Evolutionary conservation across 208 protist genomes (phyloP), one percentile per base, ranked within the genome.

Genomic region (Borovskyia barvae): DNA sequence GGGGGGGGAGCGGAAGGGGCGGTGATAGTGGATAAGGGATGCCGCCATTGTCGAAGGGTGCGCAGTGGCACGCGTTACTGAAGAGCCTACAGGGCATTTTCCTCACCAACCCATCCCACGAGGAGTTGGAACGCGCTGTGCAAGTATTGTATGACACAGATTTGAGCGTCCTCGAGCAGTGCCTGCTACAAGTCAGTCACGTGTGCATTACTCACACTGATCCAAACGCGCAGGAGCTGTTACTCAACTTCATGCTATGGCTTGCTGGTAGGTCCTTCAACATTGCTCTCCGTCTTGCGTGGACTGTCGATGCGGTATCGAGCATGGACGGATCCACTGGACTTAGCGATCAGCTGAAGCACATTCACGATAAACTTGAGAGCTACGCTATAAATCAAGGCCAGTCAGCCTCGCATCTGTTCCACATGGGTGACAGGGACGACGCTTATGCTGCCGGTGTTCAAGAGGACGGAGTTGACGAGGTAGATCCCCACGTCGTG

Each of bases 361-460:
- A 82, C 52, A 66, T 94, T 19, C 87, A 87, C 32, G 90, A 96
- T 59, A 80, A 76, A 48, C 74, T 96, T 39, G 90, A 96, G 78
- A 93, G 82, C 64, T 87, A 78, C 71, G 90, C 86, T 4, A 92
- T 96, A 41, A 93, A 96, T 54, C 85, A 82, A 48, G 67, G 77
- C 1, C 55, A 62, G 33, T 22, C 55, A 9, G 35, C 50, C 2
- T 48, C 30, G 25, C 50, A 50, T 24, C 37, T 35, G 25, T 12
- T 40, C 2, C 41, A 25, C 46, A 41, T 47, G 36, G 57, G 66
- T 49, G 61, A 19, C 7, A 61, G 28, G n/a, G 52, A 54, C 47
- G 30, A 30, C 35, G 58, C 37, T 19, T 33, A 41, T 17, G 39
- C 51, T 22, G 58, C 61, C 36, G 56, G 45, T 28, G 57, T 41